phyloP scores from a whole-genome alignment of 352 stramenopile species.

The Pythium dissimile region DNA sequence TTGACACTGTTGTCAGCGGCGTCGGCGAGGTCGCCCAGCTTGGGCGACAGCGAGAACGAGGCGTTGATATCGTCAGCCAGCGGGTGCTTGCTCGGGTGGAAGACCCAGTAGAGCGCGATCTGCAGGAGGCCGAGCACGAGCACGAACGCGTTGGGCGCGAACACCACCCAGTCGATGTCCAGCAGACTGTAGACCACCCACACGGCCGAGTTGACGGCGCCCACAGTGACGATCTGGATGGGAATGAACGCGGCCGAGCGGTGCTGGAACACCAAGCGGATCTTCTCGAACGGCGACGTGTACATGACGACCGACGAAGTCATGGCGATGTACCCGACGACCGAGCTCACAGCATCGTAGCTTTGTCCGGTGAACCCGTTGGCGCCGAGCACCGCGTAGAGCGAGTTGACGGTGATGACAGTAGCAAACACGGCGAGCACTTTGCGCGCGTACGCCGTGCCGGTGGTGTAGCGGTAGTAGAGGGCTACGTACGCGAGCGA shows the following conservation, averaged over 20 bases:
- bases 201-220: conserved; percentile 41
- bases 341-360: conserved; percentile 20
- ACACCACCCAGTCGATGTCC: conserved; percentile 34
- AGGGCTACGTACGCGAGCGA: not conserved
- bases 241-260: conserved; percentile 46
- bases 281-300: conserved; percentile 52
- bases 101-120: conserved; percentile 40
- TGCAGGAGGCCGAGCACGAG: conserved; percentile 28
- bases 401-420: not conserved
- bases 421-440: not conserved
- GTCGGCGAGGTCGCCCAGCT: too few relatives aligned
- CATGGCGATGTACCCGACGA: conserved; percentile 35
- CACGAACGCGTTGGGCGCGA: conserved; percentile 45
- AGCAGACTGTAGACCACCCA: conserved; percentile 32
- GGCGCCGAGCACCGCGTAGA: conserved; percentile 1
- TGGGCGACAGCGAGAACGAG: too few relatives aligned
- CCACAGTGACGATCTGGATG: conserved; percentile 45
- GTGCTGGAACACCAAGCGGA: conserved; percentile 41
- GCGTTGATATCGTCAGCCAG: too few relatives aligned
- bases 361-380: conserved; percentile 4
- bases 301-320: conserved; percentile 44
- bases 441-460: not conserved
- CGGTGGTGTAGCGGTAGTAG: conserved; percentile 1
- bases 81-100: conserved; percentile 37
- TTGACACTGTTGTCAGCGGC: too few relatives aligned